Evolutionary conservation across 139 green algal genomes (phyloP).

Genomic region (Mychonastes homosphaera): DNA sequence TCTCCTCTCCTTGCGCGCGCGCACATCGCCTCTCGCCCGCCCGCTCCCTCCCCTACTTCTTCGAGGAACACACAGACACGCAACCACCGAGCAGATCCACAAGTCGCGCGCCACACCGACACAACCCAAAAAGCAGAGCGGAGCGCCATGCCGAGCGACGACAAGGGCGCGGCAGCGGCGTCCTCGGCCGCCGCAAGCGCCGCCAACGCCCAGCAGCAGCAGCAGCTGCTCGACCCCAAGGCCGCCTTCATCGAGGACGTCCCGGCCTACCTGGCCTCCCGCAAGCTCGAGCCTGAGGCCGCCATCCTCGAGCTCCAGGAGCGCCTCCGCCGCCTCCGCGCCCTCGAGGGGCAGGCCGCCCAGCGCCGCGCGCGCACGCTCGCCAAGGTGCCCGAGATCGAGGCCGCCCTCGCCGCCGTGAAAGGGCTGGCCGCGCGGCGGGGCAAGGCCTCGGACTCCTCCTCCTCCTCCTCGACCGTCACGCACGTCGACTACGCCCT

Average conservation of each 20-base stretch:
- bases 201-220: background rate
- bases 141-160: too few species aligned
- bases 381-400: constrained; percentile 26
- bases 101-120: too few species aligned
- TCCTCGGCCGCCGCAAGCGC: too few species aligned
- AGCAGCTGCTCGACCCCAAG: constrained; percentile 4
- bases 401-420: constrained; percentile 30
- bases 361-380: constrained; percentile 17
- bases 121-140: too few species aligned
- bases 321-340: constrained; percentile 17
- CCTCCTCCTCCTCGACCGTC: too few species aligned
- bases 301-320: constrained; percentile 17
- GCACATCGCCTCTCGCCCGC: too few species aligned
- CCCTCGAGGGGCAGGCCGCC: constrained; percentile 25
- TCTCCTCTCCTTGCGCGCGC: too few species aligned
- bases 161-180: too few species aligned
- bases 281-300: constrained; percentile 19
- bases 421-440: constrained; percentile 21
- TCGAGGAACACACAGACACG: too few species aligned
- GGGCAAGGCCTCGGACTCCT: too few species aligned
- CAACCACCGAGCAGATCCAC: too few species aligned
- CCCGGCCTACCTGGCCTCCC: constrained; percentile 19
- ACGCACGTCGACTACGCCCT: constrained; percentile 47
- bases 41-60: too few species aligned
- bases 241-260: constrained; percentile 44